Evolutionary conservation across 192 early-diverging fungal species (phyloP).

Genomic region (Backusella mclennaniae): DNA sequence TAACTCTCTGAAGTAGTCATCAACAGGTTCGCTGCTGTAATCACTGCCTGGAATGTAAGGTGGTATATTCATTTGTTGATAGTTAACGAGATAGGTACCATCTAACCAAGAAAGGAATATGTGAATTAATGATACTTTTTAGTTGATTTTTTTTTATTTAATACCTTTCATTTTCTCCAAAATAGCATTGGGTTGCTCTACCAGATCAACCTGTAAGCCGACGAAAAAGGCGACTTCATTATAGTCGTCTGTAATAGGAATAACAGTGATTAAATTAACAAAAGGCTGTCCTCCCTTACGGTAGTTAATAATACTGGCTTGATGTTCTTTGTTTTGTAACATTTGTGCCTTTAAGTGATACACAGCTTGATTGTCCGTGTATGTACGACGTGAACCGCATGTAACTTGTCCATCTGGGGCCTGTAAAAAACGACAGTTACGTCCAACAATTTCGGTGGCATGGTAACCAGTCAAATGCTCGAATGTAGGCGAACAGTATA

Average conservation of each 20-base stretch:
- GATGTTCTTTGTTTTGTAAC: constrained; percentile 49
- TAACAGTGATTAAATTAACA: constrained; percentile 63
- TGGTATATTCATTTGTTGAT: constrained; percentile 42
- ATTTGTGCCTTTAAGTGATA: constrained; percentile 45
- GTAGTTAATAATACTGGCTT: constrained; percentile 64
- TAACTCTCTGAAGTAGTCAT: constrained; percentile 40
- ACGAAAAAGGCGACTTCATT: constrained; percentile 56
- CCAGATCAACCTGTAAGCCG: constrained; percentile 62
- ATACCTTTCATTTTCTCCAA: constrained; percentile 54
- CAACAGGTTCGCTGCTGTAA: constrained; percentile 26
- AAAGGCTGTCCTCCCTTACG: constrained; percentile 62
- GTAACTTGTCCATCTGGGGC: constrained; percentile 47
- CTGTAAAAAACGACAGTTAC: constrained; percentile 45
- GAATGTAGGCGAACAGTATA: constrained; percentile 60
- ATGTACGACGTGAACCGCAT: constrained; percentile 42
- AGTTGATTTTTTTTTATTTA: not conserved
- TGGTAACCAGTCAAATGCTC: constrained; percentile 53
- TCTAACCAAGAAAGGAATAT: constrained; percentile 24
- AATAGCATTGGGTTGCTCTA: constrained; percentile 70
- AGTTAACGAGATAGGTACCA: constrained; percentile 53
- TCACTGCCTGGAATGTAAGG: constrained; percentile 36
- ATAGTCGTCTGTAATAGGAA: constrained; percentile 43
- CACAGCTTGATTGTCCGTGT: constrained; percentile 52
- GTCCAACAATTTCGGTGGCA: constrained; percentile 36
- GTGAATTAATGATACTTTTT: not conserved